Evolutionary conservation across 2,329 filamentous ascomycete species (phyloP).

Genomic region (Bipolaris bicolor): DNA sequence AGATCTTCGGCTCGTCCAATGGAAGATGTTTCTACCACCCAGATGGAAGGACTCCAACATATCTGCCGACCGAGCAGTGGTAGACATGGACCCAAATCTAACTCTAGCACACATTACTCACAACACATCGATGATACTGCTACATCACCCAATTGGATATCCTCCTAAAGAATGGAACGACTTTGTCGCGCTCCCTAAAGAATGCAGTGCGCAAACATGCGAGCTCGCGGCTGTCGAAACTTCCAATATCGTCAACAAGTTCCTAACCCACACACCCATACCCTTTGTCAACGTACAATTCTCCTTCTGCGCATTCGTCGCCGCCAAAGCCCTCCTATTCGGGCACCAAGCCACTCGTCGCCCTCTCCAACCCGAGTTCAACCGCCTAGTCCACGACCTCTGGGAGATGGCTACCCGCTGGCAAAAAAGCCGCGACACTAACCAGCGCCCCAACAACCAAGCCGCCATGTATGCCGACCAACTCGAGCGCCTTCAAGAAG

Average conservation of each 20-base stretch:
- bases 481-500: conserved; percentile 30
- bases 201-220: conserved; percentile 44
- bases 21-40: conserved; percentile 44
- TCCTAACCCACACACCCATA: conserved; percentile 35
- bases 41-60: conserved; percentile 46
- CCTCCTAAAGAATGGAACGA: conserved; percentile 41
- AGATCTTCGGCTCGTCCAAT: conserved; percentile 42
- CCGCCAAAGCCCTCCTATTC: conserved; percentile 42
- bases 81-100: conserved; percentile 46
- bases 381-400: conserved; percentile 30
- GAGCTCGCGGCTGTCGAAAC: conserved; percentile 42
- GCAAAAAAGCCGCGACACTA: conserved; percentile 9
- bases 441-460: conserved; percentile 22
- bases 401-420: conserved; percentile 41
- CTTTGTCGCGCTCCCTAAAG: conserved; percentile 40
- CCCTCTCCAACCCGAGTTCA: conserved; percentile 34
- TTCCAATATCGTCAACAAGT: conserved; percentile 44
- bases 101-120: conserved; percentile 45
- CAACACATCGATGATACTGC: conserved; percentile 46
- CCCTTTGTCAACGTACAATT: conserved; percentile 46
- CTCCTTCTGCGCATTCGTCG: conserved; percentile 42
- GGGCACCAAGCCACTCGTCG: conserved; percentile 28
- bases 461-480: conserved; percentile 36
- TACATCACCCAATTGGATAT: conserved; percentile 42
- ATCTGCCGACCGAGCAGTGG: conserved; percentile 32